Evolutionary conservation across 140 eudicot species (phyloP).

Genomic region (Flaveria floridana): DNA sequence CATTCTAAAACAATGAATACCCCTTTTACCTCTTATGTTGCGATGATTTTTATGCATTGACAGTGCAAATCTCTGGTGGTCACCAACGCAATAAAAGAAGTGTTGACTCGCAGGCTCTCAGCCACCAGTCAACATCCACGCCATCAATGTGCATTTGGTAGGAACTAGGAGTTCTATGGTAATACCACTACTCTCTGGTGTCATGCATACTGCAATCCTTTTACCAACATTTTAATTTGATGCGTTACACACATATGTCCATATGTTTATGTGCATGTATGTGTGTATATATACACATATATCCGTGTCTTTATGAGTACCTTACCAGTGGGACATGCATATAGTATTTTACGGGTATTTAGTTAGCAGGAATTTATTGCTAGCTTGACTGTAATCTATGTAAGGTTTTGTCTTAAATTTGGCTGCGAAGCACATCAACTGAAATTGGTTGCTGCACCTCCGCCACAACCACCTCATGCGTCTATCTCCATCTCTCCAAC

Average conservation of each 20-base stretch:
- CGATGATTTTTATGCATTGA: constrained; percentile 22
- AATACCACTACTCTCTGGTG: background rate
- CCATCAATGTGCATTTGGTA: constrained; percentile 37
- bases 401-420: background rate
- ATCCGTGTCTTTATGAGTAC: background rate
- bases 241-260: background rate
- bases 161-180: constrained; percentile 47
- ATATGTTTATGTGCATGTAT: background rate
- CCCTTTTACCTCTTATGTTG: background rate
- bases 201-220: background rate
- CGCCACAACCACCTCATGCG: background rate
- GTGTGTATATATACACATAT: too few relatives aligned
- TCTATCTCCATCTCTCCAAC: background rate
- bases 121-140: background rate
- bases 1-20: constrained; percentile 3
- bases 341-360: background rate
- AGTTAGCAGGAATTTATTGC: constrained; percentile 2
- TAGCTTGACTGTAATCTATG: background rate
- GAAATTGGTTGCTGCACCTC: constrained; percentile 3
- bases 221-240: background rate
- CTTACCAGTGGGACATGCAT: background rate
- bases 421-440: background rate
- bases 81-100: constrained; percentile 43
- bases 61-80: constrained; percentile 30
- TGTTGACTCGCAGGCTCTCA: background rate